Evolutionary conservation across 495 filamentous ascomycete species (phyloP).

Genomic region (Penicillium paradoxum): DNA sequence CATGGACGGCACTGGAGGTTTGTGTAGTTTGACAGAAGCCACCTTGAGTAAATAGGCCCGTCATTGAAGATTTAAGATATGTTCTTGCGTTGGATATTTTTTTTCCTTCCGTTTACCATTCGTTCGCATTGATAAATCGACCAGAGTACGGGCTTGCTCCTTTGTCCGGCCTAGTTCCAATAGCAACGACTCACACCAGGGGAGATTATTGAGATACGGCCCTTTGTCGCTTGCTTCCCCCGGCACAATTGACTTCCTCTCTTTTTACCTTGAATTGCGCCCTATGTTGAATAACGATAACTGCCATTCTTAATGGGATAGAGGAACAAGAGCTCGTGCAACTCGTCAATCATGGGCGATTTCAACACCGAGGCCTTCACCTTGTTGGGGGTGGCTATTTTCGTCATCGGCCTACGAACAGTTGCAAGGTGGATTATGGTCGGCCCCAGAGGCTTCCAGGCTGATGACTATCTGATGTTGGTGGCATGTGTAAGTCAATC

Average conservation of each 20-base stretch:
- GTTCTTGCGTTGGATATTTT: not conserved
- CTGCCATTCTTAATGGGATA: constrained; percentile 3
- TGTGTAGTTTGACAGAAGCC: not conserved
- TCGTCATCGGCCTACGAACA: constrained; percentile 46
- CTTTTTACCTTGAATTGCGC: constrained; percentile 23
- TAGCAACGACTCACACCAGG: constrained; percentile 14
- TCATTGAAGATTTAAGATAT: not conserved
- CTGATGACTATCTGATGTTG: constrained; percentile 59
- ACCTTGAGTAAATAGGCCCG: not conserved
- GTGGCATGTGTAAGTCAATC: constrained; percentile 44
- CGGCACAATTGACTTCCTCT: constrained; percentile 10
- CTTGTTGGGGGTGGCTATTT: constrained; percentile 44
- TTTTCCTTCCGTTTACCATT: not conserved
- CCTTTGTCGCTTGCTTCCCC: not conserved
- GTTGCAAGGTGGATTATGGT: constrained; percentile 46
- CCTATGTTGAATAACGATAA: constrained; percentile 1
- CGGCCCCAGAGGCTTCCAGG: constrained; percentile 46
- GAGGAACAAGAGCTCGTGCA: not conserved
- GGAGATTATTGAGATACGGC: constrained; percentile 6
- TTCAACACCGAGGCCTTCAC: constrained; percentile 52
- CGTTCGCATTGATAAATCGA: constrained; percentile 21
- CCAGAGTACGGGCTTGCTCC: constrained; percentile 12
- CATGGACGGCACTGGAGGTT: not conserved
- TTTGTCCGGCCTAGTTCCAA: constrained; percentile 27
- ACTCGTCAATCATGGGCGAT: constrained; percentile 20